Evolutionary conservation across 306 rosid species (phyloP).

Genomic region (Clitoria ternatea): DNA sequence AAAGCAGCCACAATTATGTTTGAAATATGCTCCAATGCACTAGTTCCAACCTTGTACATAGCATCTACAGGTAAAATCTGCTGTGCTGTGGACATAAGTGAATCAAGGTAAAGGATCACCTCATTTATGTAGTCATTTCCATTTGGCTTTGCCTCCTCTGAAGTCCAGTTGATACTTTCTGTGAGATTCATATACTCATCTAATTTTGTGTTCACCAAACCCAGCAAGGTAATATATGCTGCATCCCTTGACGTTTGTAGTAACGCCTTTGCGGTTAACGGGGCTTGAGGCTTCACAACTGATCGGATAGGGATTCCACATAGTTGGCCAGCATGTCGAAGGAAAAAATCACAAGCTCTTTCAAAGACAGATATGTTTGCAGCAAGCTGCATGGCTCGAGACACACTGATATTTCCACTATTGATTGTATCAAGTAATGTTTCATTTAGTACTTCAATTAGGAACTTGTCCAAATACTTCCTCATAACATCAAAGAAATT

Average conservation of each 20-base stretch:
- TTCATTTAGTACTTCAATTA: constrained; percentile 72
- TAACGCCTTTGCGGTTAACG: constrained; percentile 75
- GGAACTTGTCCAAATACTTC: constrained; percentile 64
- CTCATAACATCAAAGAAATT: constrained; percentile 56
- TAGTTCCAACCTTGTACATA: constrained; percentile 67
- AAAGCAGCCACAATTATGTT: constrained; percentile 62
- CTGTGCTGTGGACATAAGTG: constrained; percentile 80
- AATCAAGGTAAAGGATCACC: constrained; percentile 72
- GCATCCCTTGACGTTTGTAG: constrained; percentile 72
- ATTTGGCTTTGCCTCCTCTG: constrained; percentile 57
- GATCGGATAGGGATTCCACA: constrained; percentile 51
- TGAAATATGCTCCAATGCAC: constrained; percentile 83
- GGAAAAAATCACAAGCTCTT: constrained; percentile 89
- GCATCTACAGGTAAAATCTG: constrained; percentile 87
- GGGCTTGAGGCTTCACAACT: constrained; percentile 59
- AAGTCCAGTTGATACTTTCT: constrained; percentile 61
- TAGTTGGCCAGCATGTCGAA: constrained; percentile 64
- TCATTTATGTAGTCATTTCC: constrained; percentile 78
- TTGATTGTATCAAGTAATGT: constrained; percentile 54
- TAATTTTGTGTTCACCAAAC: constrained; percentile 59
- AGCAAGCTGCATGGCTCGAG: constrained; percentile 97
- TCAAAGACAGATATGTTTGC: constrained; percentile 83
- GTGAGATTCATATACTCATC: constrained; percentile 72
- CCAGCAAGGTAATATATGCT: constrained; percentile 59
- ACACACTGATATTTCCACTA: constrained; percentile 51